Evolutionary conservation across 176 grass and related monocot genomes (phyloP).

Genomic region (Luzula sylvatica): DNA sequence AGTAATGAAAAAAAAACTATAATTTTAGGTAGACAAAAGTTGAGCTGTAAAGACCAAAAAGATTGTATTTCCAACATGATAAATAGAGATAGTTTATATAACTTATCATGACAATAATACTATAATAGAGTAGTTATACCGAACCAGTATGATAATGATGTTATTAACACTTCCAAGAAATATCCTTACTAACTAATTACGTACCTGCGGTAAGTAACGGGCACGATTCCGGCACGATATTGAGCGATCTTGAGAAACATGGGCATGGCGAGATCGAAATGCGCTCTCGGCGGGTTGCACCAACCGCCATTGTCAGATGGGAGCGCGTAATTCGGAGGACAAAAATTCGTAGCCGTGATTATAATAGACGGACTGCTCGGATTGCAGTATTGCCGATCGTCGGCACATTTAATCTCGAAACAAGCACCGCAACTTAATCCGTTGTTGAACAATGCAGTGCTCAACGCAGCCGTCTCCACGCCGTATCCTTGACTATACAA

Average conservation of each 20-base stretch:
- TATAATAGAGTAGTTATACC: no score
- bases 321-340: constrained; percentile 53
- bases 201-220: constrained; percentile 42
- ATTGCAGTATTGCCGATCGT: constrained; percentile 32
- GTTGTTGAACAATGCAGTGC: constrained; percentile 41
- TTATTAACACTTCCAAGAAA: no score
- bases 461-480: constrained; percentile 44
- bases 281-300: constrained; percentile 46
- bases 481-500: constrained; percentile 48
- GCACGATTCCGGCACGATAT: constrained; percentile 41
- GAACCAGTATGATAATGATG: no score
- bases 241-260: constrained; percentile 51
- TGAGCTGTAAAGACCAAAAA: no score
- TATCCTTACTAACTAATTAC: no score
- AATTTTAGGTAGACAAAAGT: no score
- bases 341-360: constrained; percentile 64
- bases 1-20: no score
- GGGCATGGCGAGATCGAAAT: constrained; percentile 57
- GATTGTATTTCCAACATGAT: no score
- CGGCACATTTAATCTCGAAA: constrained; percentile 41
- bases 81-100: no score
- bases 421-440: constrained; percentile 40
- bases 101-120: no score
- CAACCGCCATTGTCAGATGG: constrained; percentile 55
- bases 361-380: constrained; percentile 28